Conservation (phyloP, 768 basidiomycete genomes). For the Panaeolus cyanescens region DNA sequence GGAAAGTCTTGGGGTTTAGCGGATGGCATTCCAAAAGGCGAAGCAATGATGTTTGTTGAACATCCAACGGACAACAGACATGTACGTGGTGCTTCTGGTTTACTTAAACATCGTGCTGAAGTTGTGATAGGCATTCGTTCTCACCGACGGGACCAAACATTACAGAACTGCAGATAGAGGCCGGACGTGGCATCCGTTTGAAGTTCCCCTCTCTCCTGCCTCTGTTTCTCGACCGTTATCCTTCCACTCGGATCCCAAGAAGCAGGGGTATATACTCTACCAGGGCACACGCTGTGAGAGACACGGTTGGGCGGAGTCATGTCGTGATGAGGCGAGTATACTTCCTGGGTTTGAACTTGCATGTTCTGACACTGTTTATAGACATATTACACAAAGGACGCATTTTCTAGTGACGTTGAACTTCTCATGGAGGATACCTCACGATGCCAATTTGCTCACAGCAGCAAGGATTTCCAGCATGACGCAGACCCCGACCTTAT, state of each 20-base stretch:
- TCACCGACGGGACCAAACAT: constrained; percentile 75
- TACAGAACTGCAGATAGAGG: constrained; percentile 91
- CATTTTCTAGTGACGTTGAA: constrained; percentile 63
- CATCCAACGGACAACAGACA: constrained; percentile 85
- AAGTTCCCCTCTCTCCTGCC: constrained; percentile 62
- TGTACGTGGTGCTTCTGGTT: constrained; percentile 40
- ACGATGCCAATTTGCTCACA: constrained; percentile 88
- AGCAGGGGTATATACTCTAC: constrained; percentile 76
- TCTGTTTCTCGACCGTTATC: constrained; percentile 67
- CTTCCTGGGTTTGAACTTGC: constrained; percentile 4
- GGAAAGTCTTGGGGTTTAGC: constrained; percentile 68
- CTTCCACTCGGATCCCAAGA: constrained; percentile 80
- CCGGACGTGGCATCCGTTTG: constrained; percentile 82
- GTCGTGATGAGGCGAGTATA: constrained; percentile 70
- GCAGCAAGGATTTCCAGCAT: constrained; percentile 80
- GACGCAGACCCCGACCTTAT: constrained; percentile 74
- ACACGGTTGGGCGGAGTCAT: constrained; percentile 54
- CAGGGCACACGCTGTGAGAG: constrained; percentile 70
- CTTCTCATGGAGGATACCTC: constrained; percentile 71
- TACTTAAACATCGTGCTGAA: not conserved
- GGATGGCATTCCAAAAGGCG: constrained; percentile 53
- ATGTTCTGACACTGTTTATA: constrained; percentile 30
- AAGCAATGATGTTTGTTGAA: constrained; percentile 72
- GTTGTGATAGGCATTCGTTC: constrained; percentile 72
- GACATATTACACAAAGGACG: constrained; percentile 90